Evolutionary conservation across 2,329 filamentous ascomycete genomes (phyloP), one percentile per base, ranked within the genome.

Genomic region (Rachicladosporium sp.): DNA sequence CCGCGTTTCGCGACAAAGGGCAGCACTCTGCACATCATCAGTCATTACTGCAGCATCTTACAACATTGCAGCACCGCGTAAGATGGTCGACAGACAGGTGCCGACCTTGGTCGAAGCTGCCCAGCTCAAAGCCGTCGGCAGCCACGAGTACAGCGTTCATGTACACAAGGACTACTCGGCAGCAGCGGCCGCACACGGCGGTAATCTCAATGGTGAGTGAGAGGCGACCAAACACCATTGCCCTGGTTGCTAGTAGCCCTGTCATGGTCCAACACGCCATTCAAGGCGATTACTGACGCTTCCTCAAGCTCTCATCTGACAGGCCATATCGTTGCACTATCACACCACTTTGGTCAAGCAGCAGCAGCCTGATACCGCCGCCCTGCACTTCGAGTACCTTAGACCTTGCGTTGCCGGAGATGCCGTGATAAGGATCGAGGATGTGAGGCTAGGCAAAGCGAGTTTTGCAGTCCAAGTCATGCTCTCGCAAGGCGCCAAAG

Each of bases 141-240:
- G 35, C 21, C 45, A 47, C 37, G 44, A 47, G 12, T 49, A 49
- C 31, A 29, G 15, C 9, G 33, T 41, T 7, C 35, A 40, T 15
- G 33, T 49, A 5, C 43, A 47, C 29, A 31, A 36, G 2, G 43
- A 47, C 12, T 49, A 36, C 33, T 40, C 41, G 12, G 44, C 42
- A 33, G 47, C 41, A 4, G 15, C 43, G 35, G 47, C 43, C 11
- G 46, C 46, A 10, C 47, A 50, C 33, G 47, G 47, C 10, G 47
- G 47, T 10, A 44, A 42, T 12, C 38, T 47, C 8, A 35, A 27
- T 27, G 23, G 4, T 27, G 23, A 6, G 23, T 27, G 4, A 8
- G 23, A 27, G 23, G 23, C 23, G 23, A 27, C 23, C 23, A 27
- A 7, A 27, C 6, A 27, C 7, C 23, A 7, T 8, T 27, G 23